Evolutionary conservation across 2,329 filamentous ascomycete genomes (phyloP), one percentile per base, ranked within the genome.

Genomic region (Penicillium concentricum): DNA sequence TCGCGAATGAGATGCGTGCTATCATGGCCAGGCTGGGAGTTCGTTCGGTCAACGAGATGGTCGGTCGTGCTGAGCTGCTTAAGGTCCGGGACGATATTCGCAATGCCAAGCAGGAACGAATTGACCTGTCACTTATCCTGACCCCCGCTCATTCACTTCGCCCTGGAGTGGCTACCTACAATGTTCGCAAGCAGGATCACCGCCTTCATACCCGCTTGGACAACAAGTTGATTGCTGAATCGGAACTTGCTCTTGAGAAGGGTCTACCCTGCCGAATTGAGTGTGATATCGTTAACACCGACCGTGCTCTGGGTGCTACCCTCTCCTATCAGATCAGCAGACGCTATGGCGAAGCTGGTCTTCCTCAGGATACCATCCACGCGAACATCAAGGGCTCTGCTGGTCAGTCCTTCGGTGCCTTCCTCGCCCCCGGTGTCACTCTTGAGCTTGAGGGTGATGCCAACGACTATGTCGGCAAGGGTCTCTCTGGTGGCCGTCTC

Each of bases 401-500:
- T 64, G 93, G 93, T 68, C 93, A 97, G 76, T 97, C 93, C 1
- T 97, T 97, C 69, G 93, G 93, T 79, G 92, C 92, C 49, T 97
- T 89, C 82, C 84, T 97, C 56, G 92, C 93, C 44, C 90, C 92
- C 60, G 93, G 93, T 84, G 87, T 97, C 44, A 97, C 93, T 1
- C 81, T 97, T 45, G 93, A 97, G 77, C 86, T 97, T 38, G 93
- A 97, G 79, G 93, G 93, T 77, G 93, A 97, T 73, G 82, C 91
- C 72, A 97, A 97, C 75, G 93, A 97, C 74, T 97, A 97, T 68
- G 92, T 97, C 54, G 93, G 93, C 65, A 97, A 97, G 82, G 92
- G 92, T 71, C 80, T 97, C 32, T 97, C 92, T 53, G 93, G 93
- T 74, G 93, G 93, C 74, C 89, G 92, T 54, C 79, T 97, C 63